Percentiles rank a stretch among this genome's conserved stretches.
These are phyloP conservation scores for Chaetomiaceae sp. DNA, from an alignment of 2,329 filamentous ascomycete species.

Conservation along the genomic window DNA sequence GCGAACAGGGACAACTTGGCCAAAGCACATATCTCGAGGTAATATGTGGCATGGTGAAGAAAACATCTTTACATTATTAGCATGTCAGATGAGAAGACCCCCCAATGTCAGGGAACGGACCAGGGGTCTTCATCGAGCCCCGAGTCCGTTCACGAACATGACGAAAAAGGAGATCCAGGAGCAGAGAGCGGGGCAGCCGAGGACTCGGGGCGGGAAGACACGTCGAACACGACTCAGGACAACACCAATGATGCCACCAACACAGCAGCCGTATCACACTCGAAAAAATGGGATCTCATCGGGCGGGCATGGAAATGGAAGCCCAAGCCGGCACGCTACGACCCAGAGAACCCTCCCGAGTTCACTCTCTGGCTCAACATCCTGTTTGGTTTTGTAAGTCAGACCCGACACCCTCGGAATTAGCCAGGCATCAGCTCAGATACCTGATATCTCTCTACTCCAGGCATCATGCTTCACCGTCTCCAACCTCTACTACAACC, in stretches of 20 bases:
- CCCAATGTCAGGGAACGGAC: background rate
- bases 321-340: conserved; percentile 63
- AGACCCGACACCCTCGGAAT: background rate
- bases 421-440: background rate
- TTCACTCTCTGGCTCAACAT: conserved; percentile 67
- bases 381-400: conserved; percentile 58
- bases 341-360: conserved; percentile 58
- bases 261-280: background rate
- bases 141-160: too few species aligned
- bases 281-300: background rate
- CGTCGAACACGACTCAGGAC: too few species aligned
- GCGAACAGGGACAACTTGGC: too few species aligned
- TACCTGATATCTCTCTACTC: too few species aligned
- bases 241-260: background rate
- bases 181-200: background rate
- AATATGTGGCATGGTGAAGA: too few species aligned
- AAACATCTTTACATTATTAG: too few species aligned
- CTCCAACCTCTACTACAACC: conserved; percentile 77
- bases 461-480: conserved; percentile 62
- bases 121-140: background rate
- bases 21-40: too few species aligned
- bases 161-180: background rate
- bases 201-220: background rate
- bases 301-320: conserved; percentile 41
- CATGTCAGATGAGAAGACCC: background rate